A percentile compares a stretch with the other conserved stretches of the same genome.
Conservation (phyloP, 139 green algal species). For the Medakamo hakoo region DNA sequence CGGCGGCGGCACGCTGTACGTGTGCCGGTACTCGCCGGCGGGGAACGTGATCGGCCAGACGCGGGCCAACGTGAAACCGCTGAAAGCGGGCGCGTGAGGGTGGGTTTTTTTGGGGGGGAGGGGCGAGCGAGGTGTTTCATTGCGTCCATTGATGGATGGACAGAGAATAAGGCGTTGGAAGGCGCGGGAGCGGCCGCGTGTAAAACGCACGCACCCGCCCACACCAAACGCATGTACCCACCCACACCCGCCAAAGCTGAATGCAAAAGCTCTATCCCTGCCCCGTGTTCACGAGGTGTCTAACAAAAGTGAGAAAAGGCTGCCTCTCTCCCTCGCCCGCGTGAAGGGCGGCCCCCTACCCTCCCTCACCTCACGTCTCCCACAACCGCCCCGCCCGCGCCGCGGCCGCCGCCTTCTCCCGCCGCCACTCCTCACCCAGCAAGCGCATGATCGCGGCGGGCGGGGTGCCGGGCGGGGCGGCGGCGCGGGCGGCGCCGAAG, state of each 20-base stretch:
- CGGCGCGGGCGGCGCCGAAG: constrained; percentile 4
- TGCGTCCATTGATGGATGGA: neutral
- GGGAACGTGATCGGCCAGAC: neutral
- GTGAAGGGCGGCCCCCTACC: too few relatives aligned
- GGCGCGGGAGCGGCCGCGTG: too few relatives aligned
- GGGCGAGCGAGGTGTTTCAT: neutral
- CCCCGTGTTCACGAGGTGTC: too few relatives aligned
- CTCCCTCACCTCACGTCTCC: too few relatives aligned
- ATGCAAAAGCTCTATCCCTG: too few relatives aligned
- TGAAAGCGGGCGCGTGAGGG: too few relatives aligned
- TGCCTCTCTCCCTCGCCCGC: too few relatives aligned
- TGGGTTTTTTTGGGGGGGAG: neutral
- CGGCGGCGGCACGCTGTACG: neutral
- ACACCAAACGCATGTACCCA: neutral
- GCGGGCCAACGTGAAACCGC: neutral
- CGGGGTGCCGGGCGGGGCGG: constrained; percentile 10
- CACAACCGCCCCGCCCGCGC: too few relatives aligned
- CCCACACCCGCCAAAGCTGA: neutral
- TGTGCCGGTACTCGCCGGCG: neutral
- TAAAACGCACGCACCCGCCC: too few relatives aligned
- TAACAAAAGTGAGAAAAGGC: too few relatives aligned
- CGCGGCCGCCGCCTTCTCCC: neutral
- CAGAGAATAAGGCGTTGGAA: neutral
- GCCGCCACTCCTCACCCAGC: constrained; percentile 12
- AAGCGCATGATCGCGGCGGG: constrained; percentile 23